Conservation (phyloP, 2,329 filamentous ascomycete genomes). For the Diaporthe citriasiana region DNA sequence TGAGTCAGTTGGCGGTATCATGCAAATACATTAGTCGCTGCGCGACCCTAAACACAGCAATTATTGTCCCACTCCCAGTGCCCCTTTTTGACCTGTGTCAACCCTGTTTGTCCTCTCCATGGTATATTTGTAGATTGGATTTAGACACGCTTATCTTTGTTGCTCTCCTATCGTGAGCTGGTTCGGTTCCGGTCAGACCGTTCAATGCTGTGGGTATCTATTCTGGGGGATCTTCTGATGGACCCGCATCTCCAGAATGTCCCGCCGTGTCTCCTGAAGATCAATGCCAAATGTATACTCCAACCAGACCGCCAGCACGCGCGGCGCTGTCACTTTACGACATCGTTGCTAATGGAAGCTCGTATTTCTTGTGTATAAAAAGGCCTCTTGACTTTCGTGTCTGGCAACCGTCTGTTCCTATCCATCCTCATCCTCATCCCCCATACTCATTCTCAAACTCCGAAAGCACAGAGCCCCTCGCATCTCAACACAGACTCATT, state of each 20-base stretch:
- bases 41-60: neutral
- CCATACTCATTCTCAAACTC: neutral
- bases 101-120: neutral
- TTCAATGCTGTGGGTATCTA: neutral
- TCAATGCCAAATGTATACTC: slow-evolving; percentile 15
- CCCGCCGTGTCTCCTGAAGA: slow-evolving; percentile 25
- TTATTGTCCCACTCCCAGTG: neutral
- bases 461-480: neutral
- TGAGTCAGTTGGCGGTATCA: slow-evolving; percentile 25
- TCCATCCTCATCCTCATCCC: slow-evolving; percentile 27
- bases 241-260: slow-evolving; percentile 28
- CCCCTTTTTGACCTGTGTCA: neutral
- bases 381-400: neutral
- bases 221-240: slow-evolving; percentile 20
- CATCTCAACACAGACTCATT: slow-evolving; percentile 4
- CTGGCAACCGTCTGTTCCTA: neutral
- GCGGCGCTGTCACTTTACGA: neutral
- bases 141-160: neutral
- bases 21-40: slow-evolving; percentile 11
- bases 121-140: neutral
- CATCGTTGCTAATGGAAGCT: neutral
- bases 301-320: neutral
- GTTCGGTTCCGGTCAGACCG: slow-evolving; percentile 5
- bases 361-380: slow-evolving; percentile 14
- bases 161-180: neutral